Conservation (phyloP, 2,329 filamentous ascomycete genomes). For the Arthrobotrys sphaeroides region DNA sequence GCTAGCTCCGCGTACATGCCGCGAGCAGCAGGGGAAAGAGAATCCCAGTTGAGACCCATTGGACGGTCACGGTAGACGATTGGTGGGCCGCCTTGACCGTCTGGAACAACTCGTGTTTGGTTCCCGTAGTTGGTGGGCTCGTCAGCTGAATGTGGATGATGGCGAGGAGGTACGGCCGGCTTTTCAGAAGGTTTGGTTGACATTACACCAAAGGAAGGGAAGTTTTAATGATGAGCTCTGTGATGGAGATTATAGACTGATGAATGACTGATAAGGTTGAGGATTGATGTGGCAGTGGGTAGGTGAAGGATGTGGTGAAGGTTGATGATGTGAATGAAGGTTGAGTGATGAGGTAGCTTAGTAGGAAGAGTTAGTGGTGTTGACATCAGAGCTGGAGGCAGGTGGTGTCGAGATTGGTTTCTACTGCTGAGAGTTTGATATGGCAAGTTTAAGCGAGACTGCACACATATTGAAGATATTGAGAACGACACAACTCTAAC, state of each 20-base stretch:
- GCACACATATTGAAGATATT: not conserved
- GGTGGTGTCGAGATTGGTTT: too few relatives aligned
- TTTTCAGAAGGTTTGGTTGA: not conserved
- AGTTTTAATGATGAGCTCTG: too few relatives aligned
- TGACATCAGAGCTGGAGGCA: not conserved
- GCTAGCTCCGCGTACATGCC: constrained; percentile 47
- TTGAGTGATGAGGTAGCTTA: not conserved
- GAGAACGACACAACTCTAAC: not conserved
- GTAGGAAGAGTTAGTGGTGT: not conserved
- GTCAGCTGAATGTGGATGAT: constrained; percentile 22
- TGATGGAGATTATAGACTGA: not conserved
- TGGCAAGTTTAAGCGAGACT: not conserved
- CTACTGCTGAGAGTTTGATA: not conserved
- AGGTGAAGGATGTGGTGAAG: not conserved
- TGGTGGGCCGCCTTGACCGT: constrained; percentile 7
- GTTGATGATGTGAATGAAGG: not conserved
- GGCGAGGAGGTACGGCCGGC: not conserved
- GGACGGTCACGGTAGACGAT: constrained; percentile 18
- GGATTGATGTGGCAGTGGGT: not conserved
- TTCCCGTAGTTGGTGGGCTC: not conserved
- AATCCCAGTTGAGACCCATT: constrained; percentile 26
- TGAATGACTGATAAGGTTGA: not conserved
- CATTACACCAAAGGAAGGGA: constrained; percentile 11
- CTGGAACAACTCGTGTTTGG: not conserved
- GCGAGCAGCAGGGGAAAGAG: not conserved